A percentile compares a stretch with the other conserved stretches of the same genome.
These are phyloP conservation scores for Beauveria rudraprayagi DNA, from an alignment of 2,329 filamentous ascomycete species.

Conservation along the genomic window DNA sequence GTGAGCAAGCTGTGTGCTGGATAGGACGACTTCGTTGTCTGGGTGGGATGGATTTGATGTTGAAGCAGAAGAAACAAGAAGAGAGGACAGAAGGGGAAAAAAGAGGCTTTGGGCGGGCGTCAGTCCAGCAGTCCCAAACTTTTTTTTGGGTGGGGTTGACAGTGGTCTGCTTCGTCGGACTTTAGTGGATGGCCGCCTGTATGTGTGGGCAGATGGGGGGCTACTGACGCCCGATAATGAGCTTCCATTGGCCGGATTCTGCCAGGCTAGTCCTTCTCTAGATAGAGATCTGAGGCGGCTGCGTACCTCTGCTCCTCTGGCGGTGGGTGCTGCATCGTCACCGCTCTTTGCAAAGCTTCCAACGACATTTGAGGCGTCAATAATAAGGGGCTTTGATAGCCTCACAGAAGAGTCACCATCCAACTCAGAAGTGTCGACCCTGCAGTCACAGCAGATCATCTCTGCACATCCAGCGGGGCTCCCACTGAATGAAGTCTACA, in stretches of 20 bases:
- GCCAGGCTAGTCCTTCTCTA: no score
- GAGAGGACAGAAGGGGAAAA: constrained; percentile 7
- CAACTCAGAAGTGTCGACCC: no score
- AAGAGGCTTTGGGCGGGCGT: constrained; percentile 1
- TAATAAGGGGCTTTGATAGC: background rate
- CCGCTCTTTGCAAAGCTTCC: background rate
- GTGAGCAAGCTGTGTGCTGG: background rate
- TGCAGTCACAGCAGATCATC: no score
- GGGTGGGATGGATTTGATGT: constrained; percentile 2
- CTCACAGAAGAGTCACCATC: background rate
- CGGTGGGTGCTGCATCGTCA: background rate
- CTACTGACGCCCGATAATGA: no score
- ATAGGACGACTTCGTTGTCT: constrained; percentile 13
- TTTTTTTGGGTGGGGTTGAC: constrained; percentile 5
- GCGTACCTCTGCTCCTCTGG: background rate
- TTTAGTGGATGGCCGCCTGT: no score
- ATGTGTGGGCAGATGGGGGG: background rate
- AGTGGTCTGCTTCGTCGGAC: background rate
- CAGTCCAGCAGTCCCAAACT: constrained; percentile 5
- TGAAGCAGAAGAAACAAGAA: constrained; percentile 12
- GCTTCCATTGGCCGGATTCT: background rate
- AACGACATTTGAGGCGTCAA: background rate
- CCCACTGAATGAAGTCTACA: no score
- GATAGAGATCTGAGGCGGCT: no score
- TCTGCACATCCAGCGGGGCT: background rate